These are phyloP conservation scores for Xylariaceae sp. DNA, from an alignment of 2,329 filamentous ascomycete species.

Conservation along the genomic window DNA sequence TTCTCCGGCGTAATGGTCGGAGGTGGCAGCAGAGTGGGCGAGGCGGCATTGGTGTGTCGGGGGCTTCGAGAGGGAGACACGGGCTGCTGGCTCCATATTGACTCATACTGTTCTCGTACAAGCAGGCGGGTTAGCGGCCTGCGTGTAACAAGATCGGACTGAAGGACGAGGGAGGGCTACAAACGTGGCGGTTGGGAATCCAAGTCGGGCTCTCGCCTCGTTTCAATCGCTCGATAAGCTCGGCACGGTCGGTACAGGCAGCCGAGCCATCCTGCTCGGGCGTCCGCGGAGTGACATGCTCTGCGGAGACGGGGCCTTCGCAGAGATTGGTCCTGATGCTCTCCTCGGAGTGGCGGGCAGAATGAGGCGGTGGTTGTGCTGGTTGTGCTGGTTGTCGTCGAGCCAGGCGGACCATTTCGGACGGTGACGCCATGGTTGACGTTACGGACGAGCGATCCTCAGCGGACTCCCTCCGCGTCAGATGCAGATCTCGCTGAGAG, in stretches of 20 bases:
- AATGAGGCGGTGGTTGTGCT: too few species aligned
- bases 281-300: conserved; percentile 29
- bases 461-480: conserved; percentile 23
- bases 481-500: conserved; percentile 40
- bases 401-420: conserved; percentile 8
- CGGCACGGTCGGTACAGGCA: conserved; percentile 56
- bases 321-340: conserved; percentile 55
- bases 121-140: conserved; percentile 10
- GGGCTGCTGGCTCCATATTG: conserved; percentile 29
- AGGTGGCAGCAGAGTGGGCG: conserved; percentile 36
- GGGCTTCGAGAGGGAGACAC: conserved; percentile 30
- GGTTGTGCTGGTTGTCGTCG: neutral
- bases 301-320: conserved; percentile 47
- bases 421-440: conserved; percentile 17
- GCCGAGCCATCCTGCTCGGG: conserved; percentile 22
- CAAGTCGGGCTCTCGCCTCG: conserved; percentile 68
- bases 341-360: conserved; percentile 44
- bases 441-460: conserved; percentile 2
- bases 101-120: conserved; percentile 22
- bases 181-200: conserved; percentile 57
- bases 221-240: conserved; percentile 81
- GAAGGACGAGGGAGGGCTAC: conserved; percentile 14
- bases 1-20: conserved; percentile 42
- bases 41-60: conserved; percentile 25
- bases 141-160: conserved; percentile 1